These are phyloP conservation scores for Spathaspora arborariae DNA, from an alignment of 805 yeast genomes.

Conservation along the genomic window DNA sequence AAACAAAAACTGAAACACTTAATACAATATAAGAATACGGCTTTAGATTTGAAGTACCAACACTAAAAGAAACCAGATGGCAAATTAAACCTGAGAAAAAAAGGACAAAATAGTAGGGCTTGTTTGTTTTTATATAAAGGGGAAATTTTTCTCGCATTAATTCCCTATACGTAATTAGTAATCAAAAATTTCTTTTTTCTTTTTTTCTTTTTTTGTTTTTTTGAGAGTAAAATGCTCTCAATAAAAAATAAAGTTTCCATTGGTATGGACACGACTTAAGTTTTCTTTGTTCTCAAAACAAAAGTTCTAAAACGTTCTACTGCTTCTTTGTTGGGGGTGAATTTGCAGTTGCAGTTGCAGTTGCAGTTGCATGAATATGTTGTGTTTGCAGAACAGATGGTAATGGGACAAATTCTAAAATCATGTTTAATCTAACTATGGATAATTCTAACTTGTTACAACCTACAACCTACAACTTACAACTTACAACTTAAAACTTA, in stretches of 20 bases:
- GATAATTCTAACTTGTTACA: too few species aligned
- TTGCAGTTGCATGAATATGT: too few species aligned
- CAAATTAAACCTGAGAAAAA: background rate
- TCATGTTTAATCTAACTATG: too few species aligned
- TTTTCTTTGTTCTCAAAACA: background rate
- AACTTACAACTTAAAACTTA: too few species aligned
- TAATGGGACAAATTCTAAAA: too few species aligned
- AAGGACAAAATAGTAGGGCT: background rate
- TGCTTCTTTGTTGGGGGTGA: too few species aligned
- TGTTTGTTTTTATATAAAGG: background rate
- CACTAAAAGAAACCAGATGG: background rate
- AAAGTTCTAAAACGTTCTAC: background rate
- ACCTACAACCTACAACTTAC: too few species aligned
- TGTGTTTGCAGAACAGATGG: too few species aligned
- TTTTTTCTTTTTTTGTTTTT: background rate
- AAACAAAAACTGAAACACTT: background rate
- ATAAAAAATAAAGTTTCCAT: slow-evolving; percentile 1
- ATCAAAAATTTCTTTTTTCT: slow-evolving; percentile 2
- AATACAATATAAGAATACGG: background rate
- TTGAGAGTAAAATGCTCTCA: background rate
- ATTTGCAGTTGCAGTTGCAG: too few species aligned
- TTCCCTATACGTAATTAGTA: slow-evolving; percentile 2
- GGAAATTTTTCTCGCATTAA: background rate
- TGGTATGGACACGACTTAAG: background rate
- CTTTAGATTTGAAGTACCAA: background rate